Evolutionary conservation across 2,329 filamentous ascomycete genomes (phyloP), one percentile per base, ranked within the genome.

Genomic region (Hymenoscyphus infarciens): DNA sequence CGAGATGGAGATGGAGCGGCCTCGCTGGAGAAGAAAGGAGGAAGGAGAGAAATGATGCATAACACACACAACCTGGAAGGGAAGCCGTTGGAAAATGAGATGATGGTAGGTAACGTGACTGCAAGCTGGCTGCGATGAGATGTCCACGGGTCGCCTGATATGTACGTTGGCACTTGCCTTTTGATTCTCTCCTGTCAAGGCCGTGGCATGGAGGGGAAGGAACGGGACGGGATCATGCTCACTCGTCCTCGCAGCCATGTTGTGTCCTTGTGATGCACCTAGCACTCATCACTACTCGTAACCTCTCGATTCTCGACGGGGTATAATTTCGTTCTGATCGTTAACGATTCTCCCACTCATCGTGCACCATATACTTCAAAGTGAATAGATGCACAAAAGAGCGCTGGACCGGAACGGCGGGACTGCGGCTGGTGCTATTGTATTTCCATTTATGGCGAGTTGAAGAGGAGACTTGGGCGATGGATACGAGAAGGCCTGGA

Each of bases 211-310:
- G n/a, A n/a, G n/a, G n/a, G n/a, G n/a, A n/a, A n/a, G n/a, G n/a
- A n/a, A n/a, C n/a, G n/a, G 22, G 42, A 45, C n/a, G 42, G 42
- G 42, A 49, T 49, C 42, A 49, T 49, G 42, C 42, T 49, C 42
- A 49, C 42, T 45, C 42, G 6, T n/a, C 42, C 19, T 19, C 16
- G n/a, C 8, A 49, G 42, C 42, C 25, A 6, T 19, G 42, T 49
- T 49, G n/a, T 19, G 42, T 49, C 42, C 42, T 49, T 22, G 42
- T 49, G 42, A 49, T 49, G 42, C 19, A 22, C 42, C n/a, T 2
- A 49, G n/a, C n/a, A 49, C n/a, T 10, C 39, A n/a, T 22, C 16
- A 19, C 39, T 8, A 49, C 19, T 19, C 6, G 39, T 1, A n/a
- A 42, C n/a, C 39, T 42, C 39, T 16, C 38, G 5, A 42, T 42